Conservation (phyloP, 495 filamentous ascomycete genomes). For the Chaetomidium leptoderma region DNA sequence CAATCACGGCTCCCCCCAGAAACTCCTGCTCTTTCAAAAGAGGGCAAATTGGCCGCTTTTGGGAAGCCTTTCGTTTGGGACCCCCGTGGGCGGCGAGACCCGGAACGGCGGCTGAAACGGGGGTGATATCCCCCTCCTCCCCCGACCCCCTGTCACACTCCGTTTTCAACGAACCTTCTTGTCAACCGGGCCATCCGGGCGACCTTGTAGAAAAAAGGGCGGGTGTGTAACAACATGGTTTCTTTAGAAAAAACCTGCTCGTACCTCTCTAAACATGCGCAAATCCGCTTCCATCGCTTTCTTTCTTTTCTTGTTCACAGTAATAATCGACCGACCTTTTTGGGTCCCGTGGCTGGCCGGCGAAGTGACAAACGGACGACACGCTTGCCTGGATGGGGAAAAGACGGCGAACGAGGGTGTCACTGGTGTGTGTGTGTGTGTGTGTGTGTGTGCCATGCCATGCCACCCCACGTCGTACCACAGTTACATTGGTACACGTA, state of each 20-base stretch:
- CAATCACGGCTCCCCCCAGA: constrained; percentile 8
- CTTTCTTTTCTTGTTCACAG: neutral
- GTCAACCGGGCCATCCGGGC: neutral
- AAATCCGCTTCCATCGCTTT: neutral
- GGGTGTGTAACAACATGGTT: neutral
- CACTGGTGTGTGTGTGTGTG: neutral
- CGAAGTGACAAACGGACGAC: neutral
- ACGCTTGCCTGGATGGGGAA: neutral
- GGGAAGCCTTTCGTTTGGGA: constrained; percentile 10
- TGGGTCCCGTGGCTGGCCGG: neutral
- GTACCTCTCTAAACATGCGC: neutral
- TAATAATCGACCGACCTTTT: no score
- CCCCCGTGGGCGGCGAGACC: no score
- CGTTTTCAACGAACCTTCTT: constrained; percentile 8
- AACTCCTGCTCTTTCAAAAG: constrained; percentile 3
- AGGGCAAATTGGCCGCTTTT: constrained; percentile 26
- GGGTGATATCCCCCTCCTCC: no score
- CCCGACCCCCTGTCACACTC: neutral
- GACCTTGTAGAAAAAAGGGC: neutral
- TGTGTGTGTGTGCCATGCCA: neutral
- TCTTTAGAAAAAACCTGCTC: neutral
- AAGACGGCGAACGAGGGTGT: neutral
- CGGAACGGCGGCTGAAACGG: neutral
- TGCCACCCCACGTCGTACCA: neutral
- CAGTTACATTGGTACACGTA: neutral